Percentiles rank a stretch among this genome's conserved stretches.
Evolutionary conservation across 2,329 filamentous ascomycete genomes (phyloP).

Genomic region (Cercospora citrullina): DNA sequence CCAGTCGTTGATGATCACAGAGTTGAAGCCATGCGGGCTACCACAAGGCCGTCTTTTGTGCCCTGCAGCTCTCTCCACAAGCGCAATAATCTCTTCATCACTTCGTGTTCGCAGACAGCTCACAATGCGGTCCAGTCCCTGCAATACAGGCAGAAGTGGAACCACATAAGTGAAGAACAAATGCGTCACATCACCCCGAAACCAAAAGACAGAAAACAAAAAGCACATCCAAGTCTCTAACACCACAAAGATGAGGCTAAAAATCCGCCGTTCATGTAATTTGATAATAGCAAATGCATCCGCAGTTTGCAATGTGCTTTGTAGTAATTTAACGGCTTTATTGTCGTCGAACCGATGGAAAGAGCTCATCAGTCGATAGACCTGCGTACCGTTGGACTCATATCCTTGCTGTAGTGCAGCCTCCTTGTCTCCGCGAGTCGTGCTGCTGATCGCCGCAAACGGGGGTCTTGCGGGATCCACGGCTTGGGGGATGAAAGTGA

Average conservation of each 20-base stretch:
- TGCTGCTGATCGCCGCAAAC: slow-evolving; percentile 39
- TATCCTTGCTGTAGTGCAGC: slow-evolving; percentile 19
- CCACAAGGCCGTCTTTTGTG: slow-evolving; percentile 41
- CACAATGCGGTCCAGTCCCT: slow-evolving; percentile 68
- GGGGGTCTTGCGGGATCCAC: slow-evolving; percentile 67
- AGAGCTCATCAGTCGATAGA: slow-evolving; percentile 70
- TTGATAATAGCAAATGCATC: slow-evolving; percentile 73
- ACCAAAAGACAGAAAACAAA: slow-evolving; percentile 56
- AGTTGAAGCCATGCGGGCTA: slow-evolving; percentile 31
- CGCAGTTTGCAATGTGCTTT: slow-evolving; percentile 63
- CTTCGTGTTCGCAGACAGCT: slow-evolving; percentile 68
- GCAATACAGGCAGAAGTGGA: slow-evolving; percentile 66
- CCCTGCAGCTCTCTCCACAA: slow-evolving; percentile 49
- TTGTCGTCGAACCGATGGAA: slow-evolving; percentile 76
- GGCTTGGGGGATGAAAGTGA: slow-evolving; percentile 60
- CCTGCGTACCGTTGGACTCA: slow-evolving; percentile 33
- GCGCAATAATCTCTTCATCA: slow-evolving; percentile 61
- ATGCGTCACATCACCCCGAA: slow-evolving; percentile 54
- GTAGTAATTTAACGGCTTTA: slow-evolving; percentile 61
- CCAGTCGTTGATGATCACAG: slow-evolving; percentile 41
- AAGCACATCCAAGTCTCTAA: slow-evolving; percentile 49
- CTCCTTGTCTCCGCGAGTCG: slow-evolving; percentile 43
- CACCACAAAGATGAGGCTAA: slow-evolving; percentile 37
- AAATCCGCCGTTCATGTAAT: slow-evolving; percentile 61
- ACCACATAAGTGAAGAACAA: slow-evolving; percentile 67